Conservation (phyloP, 768 basidiomycete genomes). For the Fistulinella prunicolor region DNA sequence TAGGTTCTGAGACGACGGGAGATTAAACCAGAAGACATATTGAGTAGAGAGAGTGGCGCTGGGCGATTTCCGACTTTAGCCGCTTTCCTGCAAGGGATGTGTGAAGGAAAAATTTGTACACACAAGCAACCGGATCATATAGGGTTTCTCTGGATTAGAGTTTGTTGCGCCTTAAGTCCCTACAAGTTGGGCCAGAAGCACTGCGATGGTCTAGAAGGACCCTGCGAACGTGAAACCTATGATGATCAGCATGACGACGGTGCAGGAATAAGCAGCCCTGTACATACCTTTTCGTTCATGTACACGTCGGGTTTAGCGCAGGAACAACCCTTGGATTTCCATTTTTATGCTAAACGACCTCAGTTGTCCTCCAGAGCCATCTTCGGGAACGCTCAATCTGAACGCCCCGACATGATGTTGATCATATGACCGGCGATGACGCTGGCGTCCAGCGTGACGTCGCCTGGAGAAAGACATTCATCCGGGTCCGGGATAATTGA, state of each 20-base stretch:
- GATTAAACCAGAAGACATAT: not conserved
- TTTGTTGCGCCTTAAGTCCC: constrained; percentile 2
- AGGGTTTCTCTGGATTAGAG: not conserved
- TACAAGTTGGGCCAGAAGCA: not conserved
- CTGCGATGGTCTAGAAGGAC: not conserved
- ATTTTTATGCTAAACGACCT: too few species aligned
- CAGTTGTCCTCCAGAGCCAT: too few species aligned
- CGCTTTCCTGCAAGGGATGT: not conserved
- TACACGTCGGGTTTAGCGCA: too few species aligned
- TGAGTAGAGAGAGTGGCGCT: not conserved
- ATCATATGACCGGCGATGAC: too few species aligned
- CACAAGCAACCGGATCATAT: not conserved
- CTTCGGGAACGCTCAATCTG: too few species aligned
- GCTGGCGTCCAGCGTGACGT: too few species aligned
- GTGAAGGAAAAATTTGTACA: not conserved
- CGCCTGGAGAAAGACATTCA: too few species aligned
- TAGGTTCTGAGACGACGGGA: constrained; percentile 1
- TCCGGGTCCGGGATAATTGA: too few species aligned
- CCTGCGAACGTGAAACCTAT: not conserved
- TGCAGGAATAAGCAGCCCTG: not conserved
- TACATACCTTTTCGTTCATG: not conserved
- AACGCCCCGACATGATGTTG: too few species aligned
- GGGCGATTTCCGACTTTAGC: not conserved
- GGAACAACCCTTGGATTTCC: not conserved
- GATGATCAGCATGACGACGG: constrained; percentile 1